Evolutionary conservation across 495 filamentous ascomycete species (phyloP).

Genomic region (Tetracladium setigerum): DNA sequence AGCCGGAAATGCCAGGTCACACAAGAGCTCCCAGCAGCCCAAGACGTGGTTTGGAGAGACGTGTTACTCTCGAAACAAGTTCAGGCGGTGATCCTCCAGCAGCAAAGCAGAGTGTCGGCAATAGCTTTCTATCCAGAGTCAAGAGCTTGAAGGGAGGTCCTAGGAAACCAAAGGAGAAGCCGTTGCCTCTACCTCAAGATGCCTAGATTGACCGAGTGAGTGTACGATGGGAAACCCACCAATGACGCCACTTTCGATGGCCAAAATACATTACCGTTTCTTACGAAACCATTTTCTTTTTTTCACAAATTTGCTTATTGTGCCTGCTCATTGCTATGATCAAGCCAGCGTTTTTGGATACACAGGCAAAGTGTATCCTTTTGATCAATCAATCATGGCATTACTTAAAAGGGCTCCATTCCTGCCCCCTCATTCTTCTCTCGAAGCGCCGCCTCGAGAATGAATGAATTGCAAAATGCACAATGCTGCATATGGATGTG

Average conservation of each 20-base stretch:
- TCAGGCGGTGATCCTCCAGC: constrained; percentile 30
- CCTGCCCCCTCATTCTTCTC: too few relatives aligned
- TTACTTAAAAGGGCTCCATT: too few relatives aligned
- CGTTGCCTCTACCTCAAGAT: neutral
- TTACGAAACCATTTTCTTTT: neutral
- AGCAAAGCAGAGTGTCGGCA: constrained; percentile 38
- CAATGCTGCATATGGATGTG: too few relatives aligned
- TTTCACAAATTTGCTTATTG: too few relatives aligned
- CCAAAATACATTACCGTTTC: neutral
- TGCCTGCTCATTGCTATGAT: too few relatives aligned
- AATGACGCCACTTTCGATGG: neutral
- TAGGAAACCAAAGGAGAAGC: constrained; percentile 19
- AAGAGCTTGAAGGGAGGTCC: constrained; percentile 70
- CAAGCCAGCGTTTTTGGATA: too few relatives aligned
- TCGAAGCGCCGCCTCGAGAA: too few relatives aligned
- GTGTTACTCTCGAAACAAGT: constrained; percentile 58
- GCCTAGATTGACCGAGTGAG: neutral
- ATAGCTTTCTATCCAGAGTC: constrained; percentile 76
- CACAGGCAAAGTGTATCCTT: too few relatives aligned
- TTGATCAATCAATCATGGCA: too few relatives aligned
- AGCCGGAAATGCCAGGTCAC: constrained; percentile 32
- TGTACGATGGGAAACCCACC: neutral
- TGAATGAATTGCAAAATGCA: too few relatives aligned
- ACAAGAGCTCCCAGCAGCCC: constrained; percentile 54
- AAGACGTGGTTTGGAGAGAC: constrained; percentile 54